Percentiles rank a stretch among this genome's conserved stretches.
phyloP scores from a whole-genome alignment of 1,284 basidiomycete species.

The Malassezia sympodialis region DNA sequence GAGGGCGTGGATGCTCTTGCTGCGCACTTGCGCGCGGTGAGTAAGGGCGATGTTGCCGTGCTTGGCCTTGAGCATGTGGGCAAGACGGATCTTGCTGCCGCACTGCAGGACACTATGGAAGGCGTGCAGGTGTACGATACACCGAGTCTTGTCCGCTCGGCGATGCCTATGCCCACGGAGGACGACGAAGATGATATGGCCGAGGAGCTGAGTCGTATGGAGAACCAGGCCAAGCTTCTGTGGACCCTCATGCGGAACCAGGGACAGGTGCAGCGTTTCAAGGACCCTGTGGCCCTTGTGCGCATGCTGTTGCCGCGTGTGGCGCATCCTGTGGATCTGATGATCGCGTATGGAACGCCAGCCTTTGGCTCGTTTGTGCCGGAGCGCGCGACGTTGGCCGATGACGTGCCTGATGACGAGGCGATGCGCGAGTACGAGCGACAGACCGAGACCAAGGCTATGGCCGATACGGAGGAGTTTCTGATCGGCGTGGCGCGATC shows the following conservation, averaged over 20 bases:
- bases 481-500: slow-evolving; percentile 36
- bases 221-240: slow-evolving; percentile 3
- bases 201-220: background rate
- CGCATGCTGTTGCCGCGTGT: slow-evolving; percentile 31
- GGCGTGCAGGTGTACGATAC: slow-evolving; percentile 37
- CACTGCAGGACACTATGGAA: slow-evolving; percentile 25
- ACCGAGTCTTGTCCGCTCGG: slow-evolving; percentile 26
- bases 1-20: slow-evolving; percentile 25
- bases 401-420: slow-evolving; percentile 25
- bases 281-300: slow-evolving; percentile 36
- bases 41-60: slow-evolving; percentile 22
- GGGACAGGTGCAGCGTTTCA: slow-evolving; percentile 38
- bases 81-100: slow-evolving; percentile 28
- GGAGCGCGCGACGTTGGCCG: slow-evolving; percentile 21
- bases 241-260: slow-evolving; percentile 38
- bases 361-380: slow-evolving; percentile 38
- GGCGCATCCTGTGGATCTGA: slow-evolving; percentile 36
- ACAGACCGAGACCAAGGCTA: slow-evolving; percentile 21
- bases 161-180: slow-evolving; percentile 14
- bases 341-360: slow-evolving; percentile 40
- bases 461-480: slow-evolving; percentile 41
- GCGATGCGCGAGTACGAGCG: slow-evolving; percentile 21
- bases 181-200: slow-evolving; percentile 12
- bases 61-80: slow-evolving; percentile 33
- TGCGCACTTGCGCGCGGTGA: slow-evolving; percentile 17